Evolutionary conservation across 2,329 filamentous ascomycete species (phyloP), one percentile per base, ranked within the genome.

Genomic region (Cladorrhinum sp.): DNA sequence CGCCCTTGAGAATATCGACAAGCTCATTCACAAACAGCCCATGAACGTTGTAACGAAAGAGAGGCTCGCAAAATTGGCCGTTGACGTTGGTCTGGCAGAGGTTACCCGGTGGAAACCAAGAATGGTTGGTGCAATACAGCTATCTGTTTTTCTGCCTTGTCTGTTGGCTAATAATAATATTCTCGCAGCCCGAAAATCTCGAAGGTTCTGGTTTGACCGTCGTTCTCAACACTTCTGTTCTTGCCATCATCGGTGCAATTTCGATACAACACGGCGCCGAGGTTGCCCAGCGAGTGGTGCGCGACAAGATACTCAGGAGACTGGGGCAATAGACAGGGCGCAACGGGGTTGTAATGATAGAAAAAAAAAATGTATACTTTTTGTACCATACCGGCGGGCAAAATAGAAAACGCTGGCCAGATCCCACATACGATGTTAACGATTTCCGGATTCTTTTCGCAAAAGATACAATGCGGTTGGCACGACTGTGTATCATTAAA

Each of bases 21-120:
- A 91, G 70, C 80, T 99, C 45, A 85, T 81, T 48, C 66, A 76
- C 13, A 75, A 78, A 61, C 84, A 85, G 32, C 87, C 91, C 58
- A 77, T 77, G 27, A 79, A 85, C 27, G 72, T 91, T 3, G 78
- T 91, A 54, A 80, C 84, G 59, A 87, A 88, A 71, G 77, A 82
- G 50, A 86, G 88, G 69, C 71, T 98, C 62, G 81, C 86, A 32
- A 77, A 77, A 58, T 74, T 99, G 62, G 93, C 89, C 13, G 75
- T 82, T 41, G 81, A 85, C 25, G 87, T 91, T 61, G 90, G 91
- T 0, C 72, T 99, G 70, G 76, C 85, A 60, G 82, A 85, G 41
- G 91, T 97, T 23, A 78, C 96, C 66, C 82, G 95, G 76, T 98
- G 95, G 95, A 91, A 90, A 75, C 95, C 95, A 25, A 86, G 84